Base-by-base conservation (phyloP, 2,329 filamentous ascomycete species). In the Fusarium lateritium region DNA sequence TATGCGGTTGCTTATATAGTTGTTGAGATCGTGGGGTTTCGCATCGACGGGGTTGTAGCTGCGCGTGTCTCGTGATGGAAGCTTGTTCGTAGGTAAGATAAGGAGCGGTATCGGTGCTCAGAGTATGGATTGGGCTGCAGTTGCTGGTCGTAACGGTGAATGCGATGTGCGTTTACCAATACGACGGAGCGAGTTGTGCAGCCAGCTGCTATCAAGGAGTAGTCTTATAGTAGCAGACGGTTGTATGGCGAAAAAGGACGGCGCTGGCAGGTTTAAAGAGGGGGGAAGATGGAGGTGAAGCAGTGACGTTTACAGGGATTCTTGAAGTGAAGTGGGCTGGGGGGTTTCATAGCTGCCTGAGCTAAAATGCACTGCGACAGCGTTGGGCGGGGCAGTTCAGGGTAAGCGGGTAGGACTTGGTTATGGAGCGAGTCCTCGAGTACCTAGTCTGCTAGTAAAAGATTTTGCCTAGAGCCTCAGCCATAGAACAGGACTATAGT, bases 261-360 rank as follows among this genome's bases (percentile, higher is more conserved):
- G 49, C 42, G 62, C 40, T 61, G 55, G 44, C 15, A 28, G 36
- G 31, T 65, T 64, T 61, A 44, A 63, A 69, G 61, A 60, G 61
- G 51, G 51, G 61, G 66, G 36, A 42, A 36, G 49, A 45, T 61
- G 66, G 49, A 61, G 56, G 55, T 59, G 67, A 66, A 63, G 59
- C 54, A 70, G 73, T 75, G 73, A 75, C 73, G 73, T 74, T 73
- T 50, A 56, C 50, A 61, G 55, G 56, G 61, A 64, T 58, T n/a
- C 52, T 63, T 47, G 59, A 39, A 33, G 50, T 62, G 51, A 52
- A 51, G 55, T 65, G 61, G 64, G 54, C 44, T 68, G 38, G 59
- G 51, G 42, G 50, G 72, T 74, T 74, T 74, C 70, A 71, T 46
- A 73, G 67, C 58, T 71, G 72, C 67, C 71, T 70, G 67, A 70